phyloP scores from a whole-genome alignment of 148 eudicot species.

The Chenopodium berlandieri region DNA sequence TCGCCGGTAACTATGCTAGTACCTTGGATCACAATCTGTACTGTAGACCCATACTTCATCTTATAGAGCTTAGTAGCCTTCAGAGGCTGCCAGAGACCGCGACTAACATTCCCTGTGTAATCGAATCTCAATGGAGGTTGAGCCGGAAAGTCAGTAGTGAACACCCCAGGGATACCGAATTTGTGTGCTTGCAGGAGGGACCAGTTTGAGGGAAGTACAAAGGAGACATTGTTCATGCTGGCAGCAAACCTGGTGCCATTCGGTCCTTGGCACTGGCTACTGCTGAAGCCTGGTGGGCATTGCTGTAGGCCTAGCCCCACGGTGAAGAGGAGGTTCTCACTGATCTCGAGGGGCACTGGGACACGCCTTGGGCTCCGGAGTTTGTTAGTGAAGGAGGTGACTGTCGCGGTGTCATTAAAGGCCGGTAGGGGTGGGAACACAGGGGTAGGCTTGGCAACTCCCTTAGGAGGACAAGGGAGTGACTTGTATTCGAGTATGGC shows the following conservation, averaged over 20 bases:
- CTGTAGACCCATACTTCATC: constrained; percentile 67
- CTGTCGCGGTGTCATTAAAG: constrained; percentile 62
- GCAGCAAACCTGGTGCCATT: constrained; percentile 77
- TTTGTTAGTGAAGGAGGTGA: constrained; percentile 55
- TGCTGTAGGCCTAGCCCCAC: constrained; percentile 68
- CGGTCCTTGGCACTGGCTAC: constrained; percentile 70
- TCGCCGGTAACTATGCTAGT: constrained; percentile 74
- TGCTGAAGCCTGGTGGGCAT: constrained; percentile 56
- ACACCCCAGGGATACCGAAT: constrained; percentile 58
- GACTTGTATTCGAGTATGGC: constrained; percentile 77
- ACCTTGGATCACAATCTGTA: constrained; percentile 80
- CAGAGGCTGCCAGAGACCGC: constrained; percentile 65
- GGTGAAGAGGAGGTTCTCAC: constrained; percentile 63
- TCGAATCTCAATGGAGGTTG: constrained; percentile 67
- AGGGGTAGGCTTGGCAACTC: constrained; percentile 33
- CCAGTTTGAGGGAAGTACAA: constrained; percentile 62
- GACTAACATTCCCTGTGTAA: constrained; percentile 87
- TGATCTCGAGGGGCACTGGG: constrained; percentile 53
- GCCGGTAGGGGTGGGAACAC: constrained; percentile 57
- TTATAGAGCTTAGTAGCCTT: constrained; percentile 55
- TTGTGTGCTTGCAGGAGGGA: constrained; percentile 79
- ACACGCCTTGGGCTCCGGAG: constrained; percentile 56
- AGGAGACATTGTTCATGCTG: constrained; percentile 90
- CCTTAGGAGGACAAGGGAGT: constrained; percentile 53
- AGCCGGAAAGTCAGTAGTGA: constrained; percentile 71